These are phyloP conservation scores for Suillus cothurnatus DNA, from an alignment of 768 basidiomycete genomes.

Conservation along the genomic window DNA sequence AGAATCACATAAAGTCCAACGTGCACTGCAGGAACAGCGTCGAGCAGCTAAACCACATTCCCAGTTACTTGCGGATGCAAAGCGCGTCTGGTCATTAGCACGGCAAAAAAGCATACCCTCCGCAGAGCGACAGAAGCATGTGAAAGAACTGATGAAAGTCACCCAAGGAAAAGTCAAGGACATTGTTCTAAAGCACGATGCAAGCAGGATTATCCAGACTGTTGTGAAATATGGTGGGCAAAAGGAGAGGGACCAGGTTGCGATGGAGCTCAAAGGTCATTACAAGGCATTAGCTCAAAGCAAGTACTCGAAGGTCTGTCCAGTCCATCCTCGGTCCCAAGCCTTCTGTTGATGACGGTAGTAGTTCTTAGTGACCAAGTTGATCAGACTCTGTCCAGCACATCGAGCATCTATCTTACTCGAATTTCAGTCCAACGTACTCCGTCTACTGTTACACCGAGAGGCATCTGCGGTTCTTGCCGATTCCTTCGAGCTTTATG, in stretches of 20 bases:
- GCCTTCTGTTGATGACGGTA: not conserved
- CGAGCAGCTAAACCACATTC: conserved; percentile 80
- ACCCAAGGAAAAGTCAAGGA: conserved; percentile 84
- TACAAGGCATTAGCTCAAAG: conserved; percentile 79
- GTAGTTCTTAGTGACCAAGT: conserved; percentile 80
- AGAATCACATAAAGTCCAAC: conserved; percentile 76
- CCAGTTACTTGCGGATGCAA: conserved; percentile 66
- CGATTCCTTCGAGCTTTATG: conserved; percentile 86
- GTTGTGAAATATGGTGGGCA: conserved; percentile 81
- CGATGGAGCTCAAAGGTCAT: conserved; percentile 77
- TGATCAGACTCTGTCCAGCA: conserved; percentile 72
- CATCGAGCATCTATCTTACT: conserved; percentile 76
- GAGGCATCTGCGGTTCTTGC: conserved; percentile 84
- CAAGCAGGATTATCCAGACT: conserved; percentile 82
- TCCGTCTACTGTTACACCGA: conserved; percentile 79
- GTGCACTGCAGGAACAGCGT: conserved; percentile 65
- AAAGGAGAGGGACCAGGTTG: conserved; percentile 77
- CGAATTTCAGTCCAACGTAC: conserved; percentile 77
- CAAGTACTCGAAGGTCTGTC: conserved; percentile 84
- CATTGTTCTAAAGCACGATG: conserved; percentile 90
- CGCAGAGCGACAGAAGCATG: conserved; percentile 72
- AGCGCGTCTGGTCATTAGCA: conserved; percentile 76
- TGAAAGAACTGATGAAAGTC: conserved; percentile 72
- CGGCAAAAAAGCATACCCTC: conserved; percentile 71
- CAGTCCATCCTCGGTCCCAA: not conserved